Base-by-base conservation (phyloP, 768 basidiomycete species). In the Lyophyllum atratum region DNA sequence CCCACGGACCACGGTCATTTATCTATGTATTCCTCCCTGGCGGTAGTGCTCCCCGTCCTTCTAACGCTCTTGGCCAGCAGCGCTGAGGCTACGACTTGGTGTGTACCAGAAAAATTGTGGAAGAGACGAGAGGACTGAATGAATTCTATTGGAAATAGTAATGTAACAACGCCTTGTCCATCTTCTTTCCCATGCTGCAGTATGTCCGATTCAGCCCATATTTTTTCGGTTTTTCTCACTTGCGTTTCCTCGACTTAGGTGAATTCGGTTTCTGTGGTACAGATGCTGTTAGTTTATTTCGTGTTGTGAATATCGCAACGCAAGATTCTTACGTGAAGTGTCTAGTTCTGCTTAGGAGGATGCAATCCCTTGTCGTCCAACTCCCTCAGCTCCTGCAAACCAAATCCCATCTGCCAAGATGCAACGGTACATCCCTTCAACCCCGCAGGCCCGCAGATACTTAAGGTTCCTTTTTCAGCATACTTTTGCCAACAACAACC, bases 271-370 rank as follows among this genome's bases (percentile, higher is more conserved):
- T 78, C 60, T 84, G 82, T 60, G 81, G 82, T 21, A 72, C 68
- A 34, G 77, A 70, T 45, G 64, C 69, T 43, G 82, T 83, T 66
- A 46, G 79, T 68, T 24, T 25, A 47, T n/a, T 51, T 29, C 47
- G n/a, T 25, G 49, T 15, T 46, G 15, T 37, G 25, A 25, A 22
- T 54, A 22, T 40, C 48, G 40, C 17, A 31, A 33, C 40, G 52
- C 47, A 52, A 56, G 24, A 58, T 24, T 12, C 33, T 59, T 42
- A 48, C 22, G 21, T 33, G 34, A 39, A 37, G 44, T 25, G 22
- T 59, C 28, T 62, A 91, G 86, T 93, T 85, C 69, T 93, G 92
- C 67, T 75, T 92, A 31, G 90, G 90, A 46, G 93, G 93, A n/a
- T 95, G 93, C 75, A 85, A 94, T 65, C 91, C 93, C 19, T 77